Conservation (phyloP, 2,329 filamentous ascomycete genomes). For the Cercospora zeae-maydis region DNA sequence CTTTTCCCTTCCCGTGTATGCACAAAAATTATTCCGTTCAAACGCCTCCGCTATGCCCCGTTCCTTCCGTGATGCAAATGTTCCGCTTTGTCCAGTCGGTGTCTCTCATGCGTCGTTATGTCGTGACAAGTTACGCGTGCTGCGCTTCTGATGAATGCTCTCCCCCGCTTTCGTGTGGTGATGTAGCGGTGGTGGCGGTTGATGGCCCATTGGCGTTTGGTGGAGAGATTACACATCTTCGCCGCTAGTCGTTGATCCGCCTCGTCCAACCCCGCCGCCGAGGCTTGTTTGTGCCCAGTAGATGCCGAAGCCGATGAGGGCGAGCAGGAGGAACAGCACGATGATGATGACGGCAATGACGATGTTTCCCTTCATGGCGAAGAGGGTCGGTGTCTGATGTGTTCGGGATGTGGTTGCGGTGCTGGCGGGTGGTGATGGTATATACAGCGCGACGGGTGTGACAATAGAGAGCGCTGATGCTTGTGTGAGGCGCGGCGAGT, state of each 20-base stretch:
- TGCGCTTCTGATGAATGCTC: background rate
- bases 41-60: slow-evolving; percentile 22
- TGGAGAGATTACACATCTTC: slow-evolving; percentile 30
- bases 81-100: background rate
- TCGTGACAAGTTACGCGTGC: background rate
- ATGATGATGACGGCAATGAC: slow-evolving; percentile 53
- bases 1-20: background rate
- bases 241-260: slow-evolving; percentile 29
- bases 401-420: background rate
- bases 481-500: background rate
- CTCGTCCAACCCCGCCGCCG: slow-evolving; percentile 26
- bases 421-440: background rate
- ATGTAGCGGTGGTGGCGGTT: background rate
- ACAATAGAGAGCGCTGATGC: background rate
- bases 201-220: background rate
- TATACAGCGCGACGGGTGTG: background rate
- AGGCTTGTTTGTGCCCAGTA: slow-evolving; percentile 47
- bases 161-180: background rate
- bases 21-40: background rate
- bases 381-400: background rate
- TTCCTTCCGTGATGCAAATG: slow-evolving; percentile 3
- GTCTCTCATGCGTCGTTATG: slow-evolving; percentile 2
- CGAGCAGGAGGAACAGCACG: slow-evolving; percentile 51
- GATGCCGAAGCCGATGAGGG: slow-evolving; percentile 49
- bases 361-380: slow-evolving; percentile 50